A percentile compares a stretch with the other conserved stretches of the same genome.
phyloP scores from a whole-genome alignment of 2,329 filamentous ascomycete species.

The Aureobasidium musti region DNA sequence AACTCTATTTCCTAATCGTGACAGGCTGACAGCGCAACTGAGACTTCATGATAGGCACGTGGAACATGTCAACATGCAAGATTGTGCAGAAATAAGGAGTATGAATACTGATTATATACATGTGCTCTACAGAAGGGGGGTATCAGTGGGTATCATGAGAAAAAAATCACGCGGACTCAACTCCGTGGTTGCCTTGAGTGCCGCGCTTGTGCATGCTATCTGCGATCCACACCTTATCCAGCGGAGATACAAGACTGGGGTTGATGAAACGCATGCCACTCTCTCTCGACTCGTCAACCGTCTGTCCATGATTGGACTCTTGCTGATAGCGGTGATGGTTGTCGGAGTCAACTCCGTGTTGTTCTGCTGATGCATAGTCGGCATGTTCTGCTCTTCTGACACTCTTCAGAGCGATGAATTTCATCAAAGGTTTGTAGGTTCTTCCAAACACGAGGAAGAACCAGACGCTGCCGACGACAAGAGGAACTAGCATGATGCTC shows the following conservation, averaged over 20 bases:
- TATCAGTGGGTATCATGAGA: too few relatives aligned
- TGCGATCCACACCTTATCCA: conserved; percentile 28
- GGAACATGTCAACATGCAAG: too few relatives aligned
- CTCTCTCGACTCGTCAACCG: conserved; percentile 71
- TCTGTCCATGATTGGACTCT: conserved; percentile 53
- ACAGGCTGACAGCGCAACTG: too few relatives aligned
- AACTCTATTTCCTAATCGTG: too few relatives aligned
- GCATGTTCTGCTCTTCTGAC: conserved; percentile 65
- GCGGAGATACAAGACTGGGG: conserved; percentile 67
- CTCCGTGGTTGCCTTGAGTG: too few relatives aligned
- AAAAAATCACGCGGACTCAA: not conserved
- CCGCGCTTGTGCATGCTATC: not conserved
- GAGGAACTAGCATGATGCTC: conserved; percentile 71
- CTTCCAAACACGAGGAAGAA: conserved; percentile 79
- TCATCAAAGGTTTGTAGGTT: conserved; percentile 84
- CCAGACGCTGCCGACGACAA: conserved; percentile 81
- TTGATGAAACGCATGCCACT: conserved; percentile 72
- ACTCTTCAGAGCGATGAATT: conserved; percentile 87
- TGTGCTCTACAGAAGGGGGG: not conserved
- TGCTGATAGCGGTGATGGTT: conserved; percentile 28
- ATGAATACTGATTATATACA: not conserved
- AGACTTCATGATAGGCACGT: too few relatives aligned
- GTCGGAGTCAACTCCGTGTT: conserved; percentile 34
- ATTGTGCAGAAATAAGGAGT: too few relatives aligned
- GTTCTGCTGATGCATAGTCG: conserved; percentile 44